These are phyloP conservation scores for Huiozyma sinensis DNA, from an alignment of 805 yeast genomes.

Conservation along the genomic window DNA sequence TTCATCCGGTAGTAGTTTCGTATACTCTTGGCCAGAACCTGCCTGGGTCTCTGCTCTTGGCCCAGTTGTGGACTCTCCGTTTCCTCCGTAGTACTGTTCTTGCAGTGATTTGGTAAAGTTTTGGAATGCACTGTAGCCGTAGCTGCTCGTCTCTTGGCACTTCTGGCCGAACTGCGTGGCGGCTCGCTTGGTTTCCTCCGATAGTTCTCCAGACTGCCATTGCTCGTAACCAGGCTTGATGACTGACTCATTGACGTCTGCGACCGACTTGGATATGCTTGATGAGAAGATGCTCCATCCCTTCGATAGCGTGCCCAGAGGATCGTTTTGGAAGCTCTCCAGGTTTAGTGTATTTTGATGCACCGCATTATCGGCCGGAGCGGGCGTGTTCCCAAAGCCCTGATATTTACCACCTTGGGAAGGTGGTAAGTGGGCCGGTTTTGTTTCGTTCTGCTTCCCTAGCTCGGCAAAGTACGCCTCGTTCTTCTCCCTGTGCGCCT, in stretches of 20 bases:
- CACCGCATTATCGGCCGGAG: background rate
- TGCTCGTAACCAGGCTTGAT: conserved; percentile 86
- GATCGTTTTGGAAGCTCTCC: conserved; percentile 69
- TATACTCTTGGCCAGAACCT: no score
- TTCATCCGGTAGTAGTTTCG: background rate
- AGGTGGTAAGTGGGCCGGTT: conserved; percentile 78
- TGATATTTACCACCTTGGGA: conserved; percentile 88
- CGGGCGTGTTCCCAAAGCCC: conserved; percentile 81
- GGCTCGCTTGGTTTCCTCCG: conserved; percentile 80
- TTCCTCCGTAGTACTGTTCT: conserved; percentile 23
- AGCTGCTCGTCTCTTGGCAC: conserved; percentile 77
- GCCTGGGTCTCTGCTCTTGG: conserved; percentile 32
- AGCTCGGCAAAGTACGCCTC: conserved; percentile 75
- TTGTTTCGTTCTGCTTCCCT: conserved; percentile 58
- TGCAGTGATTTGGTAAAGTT: conserved; percentile 40
- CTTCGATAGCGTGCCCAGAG: conserved; percentile 77
- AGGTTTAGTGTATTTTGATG: conserved; percentile 37
- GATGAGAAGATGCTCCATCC: conserved; percentile 92
- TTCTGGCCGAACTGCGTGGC: conserved; percentile 93
- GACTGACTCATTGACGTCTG: conserved; percentile 77
- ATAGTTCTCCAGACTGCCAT: conserved; percentile 58
- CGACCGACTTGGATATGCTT: conserved; percentile 74
- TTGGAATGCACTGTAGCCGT: conserved; percentile 59
- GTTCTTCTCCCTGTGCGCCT: conserved; percentile 46
- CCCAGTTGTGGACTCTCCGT: conserved; percentile 25